These are phyloP conservation scores for Tetrastigma voinierianum DNA, from an alignment of 164 flowering plant species.

Conservation along the genomic window DNA sequence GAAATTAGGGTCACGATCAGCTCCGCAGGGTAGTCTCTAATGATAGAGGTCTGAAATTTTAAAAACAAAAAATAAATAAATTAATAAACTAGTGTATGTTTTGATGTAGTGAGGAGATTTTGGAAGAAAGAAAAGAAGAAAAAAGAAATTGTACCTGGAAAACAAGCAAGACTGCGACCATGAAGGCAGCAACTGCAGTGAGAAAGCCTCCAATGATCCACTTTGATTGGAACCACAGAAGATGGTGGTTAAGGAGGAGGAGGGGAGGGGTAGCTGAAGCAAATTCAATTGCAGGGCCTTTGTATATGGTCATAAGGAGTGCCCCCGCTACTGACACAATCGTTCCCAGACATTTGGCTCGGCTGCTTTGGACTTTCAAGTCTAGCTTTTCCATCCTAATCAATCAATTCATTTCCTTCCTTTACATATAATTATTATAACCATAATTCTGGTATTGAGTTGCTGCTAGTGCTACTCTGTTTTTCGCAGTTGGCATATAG, in stretches of 20 bases:
- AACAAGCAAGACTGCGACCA: slow-evolving; percentile 25
- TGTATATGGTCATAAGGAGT: slow-evolving; percentile 32
- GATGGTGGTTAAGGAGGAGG: slow-evolving; percentile 4
- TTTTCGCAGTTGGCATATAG: no score
- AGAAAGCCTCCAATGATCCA: slow-evolving; percentile 39
- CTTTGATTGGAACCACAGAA: slow-evolving; percentile 5
- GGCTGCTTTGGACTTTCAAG: slow-evolving; percentile 35
- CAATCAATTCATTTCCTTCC: no score
- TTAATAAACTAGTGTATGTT: no score
- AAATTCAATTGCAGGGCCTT: slow-evolving; percentile 30
- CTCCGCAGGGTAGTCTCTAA: slow-evolving; percentile 28
- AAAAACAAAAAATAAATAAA: background rate
- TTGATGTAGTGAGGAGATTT: no score
- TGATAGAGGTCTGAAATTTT: slow-evolving; percentile 22
- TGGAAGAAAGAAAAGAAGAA: no score
- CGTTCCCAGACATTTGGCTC: slow-evolving; percentile 42
- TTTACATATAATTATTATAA: no score
- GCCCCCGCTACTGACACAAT: slow-evolving; percentile 47
- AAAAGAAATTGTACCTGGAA: slow-evolving; percentile 33
- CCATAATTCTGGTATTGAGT: no score
- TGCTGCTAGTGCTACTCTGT: no score
- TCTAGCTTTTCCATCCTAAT: slow-evolving; percentile 48
- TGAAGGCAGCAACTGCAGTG: slow-evolving; percentile 13
- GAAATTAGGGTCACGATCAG: slow-evolving; percentile 33
- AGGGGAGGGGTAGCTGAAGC: slow-evolving; percentile 7